Evolutionary conservation across 2,329 filamentous ascomycete genomes (phyloP).

Genomic region (Hypoxylon rubiginosum): DNA sequence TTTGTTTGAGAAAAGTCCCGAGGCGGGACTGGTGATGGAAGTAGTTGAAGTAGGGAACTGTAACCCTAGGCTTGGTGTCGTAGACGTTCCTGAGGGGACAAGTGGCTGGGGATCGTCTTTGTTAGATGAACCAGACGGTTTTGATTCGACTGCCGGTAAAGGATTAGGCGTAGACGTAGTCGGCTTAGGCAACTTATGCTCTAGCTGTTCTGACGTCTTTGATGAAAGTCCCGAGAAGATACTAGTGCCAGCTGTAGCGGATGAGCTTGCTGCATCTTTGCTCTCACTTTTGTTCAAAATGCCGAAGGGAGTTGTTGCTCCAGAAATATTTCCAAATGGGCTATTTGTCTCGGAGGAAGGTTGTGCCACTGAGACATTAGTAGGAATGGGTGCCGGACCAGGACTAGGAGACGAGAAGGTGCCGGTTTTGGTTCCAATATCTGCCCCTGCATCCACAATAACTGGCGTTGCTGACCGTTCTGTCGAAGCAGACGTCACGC

Average conservation of each 20-base stretch:
- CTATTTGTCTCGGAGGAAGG: neutral
- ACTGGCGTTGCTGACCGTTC: slow-evolving; percentile 9
- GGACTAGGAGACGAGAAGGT: neutral
- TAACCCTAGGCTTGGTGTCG: slow-evolving; percentile 3
- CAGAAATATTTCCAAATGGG: slow-evolving; percentile 27
- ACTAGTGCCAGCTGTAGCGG: slow-evolving; percentile 1
- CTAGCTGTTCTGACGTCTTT: slow-evolving; percentile 5
- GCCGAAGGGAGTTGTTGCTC: slow-evolving; percentile 26
- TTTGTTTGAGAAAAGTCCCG: slow-evolving; percentile 1
- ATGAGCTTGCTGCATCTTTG: slow-evolving; percentile 13
- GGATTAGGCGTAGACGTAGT: neutral
- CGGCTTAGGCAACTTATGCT: slow-evolving; percentile 1
- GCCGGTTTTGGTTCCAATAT: neutral
- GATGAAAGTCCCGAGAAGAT: slow-evolving; percentile 23
- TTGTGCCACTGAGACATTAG: slow-evolving; percentile 10
- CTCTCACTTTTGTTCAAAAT: slow-evolving; percentile 26
- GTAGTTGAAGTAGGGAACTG: neutral
- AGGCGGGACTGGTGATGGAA: neutral
- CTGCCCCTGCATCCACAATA: neutral
- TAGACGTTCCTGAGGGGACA: slow-evolving; percentile 12
- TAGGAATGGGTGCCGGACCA: neutral
- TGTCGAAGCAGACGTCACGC: neutral
- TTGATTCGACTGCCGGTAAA: slow-evolving; percentile 7
- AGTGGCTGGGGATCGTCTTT: slow-evolving; percentile 8
- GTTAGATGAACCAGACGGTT: slow-evolving; percentile 1